These are phyloP conservation scores for Pelargonium fulgidum DNA, from an alignment of 441 rosid genomes.

Conservation along the genomic window DNA sequence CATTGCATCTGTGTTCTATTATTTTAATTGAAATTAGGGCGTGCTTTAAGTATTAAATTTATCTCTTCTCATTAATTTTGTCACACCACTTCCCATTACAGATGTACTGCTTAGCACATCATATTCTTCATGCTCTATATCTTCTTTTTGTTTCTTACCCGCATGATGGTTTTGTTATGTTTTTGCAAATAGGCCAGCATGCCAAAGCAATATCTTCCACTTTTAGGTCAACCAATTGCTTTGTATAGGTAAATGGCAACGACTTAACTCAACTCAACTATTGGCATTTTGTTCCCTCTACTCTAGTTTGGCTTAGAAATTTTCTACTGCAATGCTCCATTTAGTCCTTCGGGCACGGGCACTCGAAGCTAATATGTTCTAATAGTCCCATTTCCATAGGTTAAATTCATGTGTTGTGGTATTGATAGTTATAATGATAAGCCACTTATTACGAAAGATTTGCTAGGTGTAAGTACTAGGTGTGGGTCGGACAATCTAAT, in stretches of 20 bases:
- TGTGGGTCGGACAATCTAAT: neutral
- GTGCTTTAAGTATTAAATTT: neutral
- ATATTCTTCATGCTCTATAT: slow-evolving; percentile 17
- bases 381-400: neutral
- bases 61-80: neutral
- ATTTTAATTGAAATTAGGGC: neutral
- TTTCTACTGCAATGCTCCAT: neutral
- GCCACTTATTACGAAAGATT: neutral
- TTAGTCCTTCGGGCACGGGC: neutral
- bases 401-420: neutral
- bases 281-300: slow-evolving; percentile 8
- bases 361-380: neutral
- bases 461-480: slow-evolving; percentile 4
- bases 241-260: slow-evolving; percentile 60
- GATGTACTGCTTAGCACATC: neutral
- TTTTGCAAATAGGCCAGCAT: slow-evolving; percentile 65
- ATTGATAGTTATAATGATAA: neutral
- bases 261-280: slow-evolving; percentile 2
- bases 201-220: slow-evolving; percentile 96
- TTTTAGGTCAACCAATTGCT: slow-evolving; percentile 85
- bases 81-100: neutral
- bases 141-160: slow-evolving; percentile 4
- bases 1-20: neutral
- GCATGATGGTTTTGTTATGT: slow-evolving; percentile 25
- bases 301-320: neutral